phyloP scores from a whole-genome alignment of 1,284 basidiomycete genomes.

The Tremellales sp. region DNA sequence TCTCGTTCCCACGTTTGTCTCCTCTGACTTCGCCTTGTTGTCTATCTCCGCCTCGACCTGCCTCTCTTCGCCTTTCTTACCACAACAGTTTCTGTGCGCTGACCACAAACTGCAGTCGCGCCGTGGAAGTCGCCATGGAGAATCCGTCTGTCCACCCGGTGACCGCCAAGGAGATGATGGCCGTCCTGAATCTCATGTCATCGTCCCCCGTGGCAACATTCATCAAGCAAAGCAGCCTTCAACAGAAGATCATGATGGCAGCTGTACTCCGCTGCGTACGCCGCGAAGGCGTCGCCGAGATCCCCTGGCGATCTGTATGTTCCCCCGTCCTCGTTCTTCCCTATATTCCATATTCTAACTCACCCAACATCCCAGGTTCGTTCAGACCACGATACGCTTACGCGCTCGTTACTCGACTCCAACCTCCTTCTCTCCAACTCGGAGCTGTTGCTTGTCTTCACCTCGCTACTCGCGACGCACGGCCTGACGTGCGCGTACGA shows the following conservation, averaged over 20 bases:
- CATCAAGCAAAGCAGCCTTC: conserved; percentile 72
- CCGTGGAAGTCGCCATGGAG: conserved; percentile 68
- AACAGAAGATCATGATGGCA: conserved; percentile 85
- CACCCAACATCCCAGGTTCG: conserved; percentile 22
- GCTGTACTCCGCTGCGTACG: conserved; percentile 78
- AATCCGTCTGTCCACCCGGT: conserved; percentile 52
- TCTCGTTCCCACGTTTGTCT: background rate
- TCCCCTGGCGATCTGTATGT: conserved; percentile 73
- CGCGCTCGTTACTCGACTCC: conserved; percentile 35
- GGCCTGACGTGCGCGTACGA: conserved; percentile 40
- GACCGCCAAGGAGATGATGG: conserved; percentile 67
- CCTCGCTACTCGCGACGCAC: conserved; percentile 37
- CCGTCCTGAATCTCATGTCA: conserved; percentile 84
- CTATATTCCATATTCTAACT: conserved; percentile 1
- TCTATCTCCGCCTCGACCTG: background rate
- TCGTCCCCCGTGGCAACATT: conserved; percentile 83
- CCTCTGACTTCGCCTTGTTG: conserved; percentile 1
- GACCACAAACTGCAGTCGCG: conserved; percentile 57
- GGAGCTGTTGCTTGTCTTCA: conserved; percentile 41
- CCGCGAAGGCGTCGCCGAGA: conserved; percentile 80
- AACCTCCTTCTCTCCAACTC: conserved; percentile 39
- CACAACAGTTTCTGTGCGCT: background rate
- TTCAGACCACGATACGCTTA: conserved; percentile 43
- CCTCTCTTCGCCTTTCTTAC: background rate
- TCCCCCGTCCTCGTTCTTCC: background rate